Conservation (phyloP, 176 grass and related monocot genomes). For the Bonia amplexicaulis region DNA sequence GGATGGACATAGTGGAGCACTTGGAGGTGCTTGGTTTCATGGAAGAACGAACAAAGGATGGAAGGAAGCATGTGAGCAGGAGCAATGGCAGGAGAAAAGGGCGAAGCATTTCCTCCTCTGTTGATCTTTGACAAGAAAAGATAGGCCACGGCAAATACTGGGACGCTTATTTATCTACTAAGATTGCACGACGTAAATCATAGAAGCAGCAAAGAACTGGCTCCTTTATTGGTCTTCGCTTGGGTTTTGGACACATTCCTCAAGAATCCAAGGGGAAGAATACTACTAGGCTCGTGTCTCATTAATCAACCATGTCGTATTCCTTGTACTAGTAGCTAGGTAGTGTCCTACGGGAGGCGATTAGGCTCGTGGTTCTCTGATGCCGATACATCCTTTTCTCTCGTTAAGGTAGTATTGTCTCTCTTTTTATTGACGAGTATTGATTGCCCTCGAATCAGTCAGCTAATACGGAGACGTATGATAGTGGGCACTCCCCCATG, state of each 20-base stretch:
- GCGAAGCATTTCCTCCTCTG: background rate
- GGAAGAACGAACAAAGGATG: constrained; percentile 2
- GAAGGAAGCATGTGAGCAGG: background rate
- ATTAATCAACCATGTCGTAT: background rate
- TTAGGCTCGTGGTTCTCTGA: too few relatives aligned
- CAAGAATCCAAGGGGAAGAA: background rate
- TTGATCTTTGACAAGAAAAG: background rate
- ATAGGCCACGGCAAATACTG: background rate
- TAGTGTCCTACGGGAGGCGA: too few relatives aligned
- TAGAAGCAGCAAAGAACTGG: background rate
- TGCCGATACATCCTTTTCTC: too few relatives aligned
- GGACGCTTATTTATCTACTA: background rate
- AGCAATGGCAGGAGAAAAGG: background rate
- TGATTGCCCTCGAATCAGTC: too few relatives aligned
- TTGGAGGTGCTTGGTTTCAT: background rate
- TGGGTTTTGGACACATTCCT: background rate
- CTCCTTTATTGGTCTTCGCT: background rate
- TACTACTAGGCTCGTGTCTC: too few relatives aligned
- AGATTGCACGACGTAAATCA: background rate
- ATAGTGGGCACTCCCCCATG: background rate
- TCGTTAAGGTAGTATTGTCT: too few relatives aligned
- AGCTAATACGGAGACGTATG: too few relatives aligned
- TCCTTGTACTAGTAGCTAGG: background rate
- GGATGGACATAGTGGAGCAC: constrained; percentile 25
- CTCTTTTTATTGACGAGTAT: too few relatives aligned